A percentile compares a stretch with the other conserved stretches of the same genome.
phyloP scores from a whole-genome alignment of 2,329 filamentous ascomycete species.

The Chaetothyriales sp. region DNA sequence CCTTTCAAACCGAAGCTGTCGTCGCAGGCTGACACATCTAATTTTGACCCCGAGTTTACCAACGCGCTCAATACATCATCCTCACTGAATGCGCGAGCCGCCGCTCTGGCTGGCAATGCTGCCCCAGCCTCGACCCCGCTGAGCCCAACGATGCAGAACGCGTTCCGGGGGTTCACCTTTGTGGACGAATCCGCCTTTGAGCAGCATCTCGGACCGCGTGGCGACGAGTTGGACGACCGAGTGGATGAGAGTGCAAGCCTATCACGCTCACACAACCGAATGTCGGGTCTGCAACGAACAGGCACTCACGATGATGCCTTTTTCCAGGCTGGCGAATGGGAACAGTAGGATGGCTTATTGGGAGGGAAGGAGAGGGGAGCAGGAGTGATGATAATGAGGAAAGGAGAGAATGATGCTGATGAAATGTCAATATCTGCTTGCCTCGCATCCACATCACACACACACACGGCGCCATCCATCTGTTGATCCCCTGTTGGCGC shows the following conservation, averaged over 20 bases:
- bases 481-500: neutral
- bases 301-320: conserved; percentile 15
- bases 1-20: conserved; percentile 97
- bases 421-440: neutral
- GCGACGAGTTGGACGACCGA: conserved; percentile 20
- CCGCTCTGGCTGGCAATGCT: conserved; percentile 62
- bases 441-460: neutral
- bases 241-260: conserved; percentile 10
- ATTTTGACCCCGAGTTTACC: conserved; percentile 97
- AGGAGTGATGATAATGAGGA: neutral
- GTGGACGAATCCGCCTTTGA: conserved; percentile 96
- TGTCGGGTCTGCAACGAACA: conserved; percentile 30
- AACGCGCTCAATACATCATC: conserved; percentile 76
- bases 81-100: conserved; percentile 81
- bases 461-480: neutral
- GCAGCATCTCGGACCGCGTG: conserved; percentile 51
- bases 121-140: conserved; percentile 82
- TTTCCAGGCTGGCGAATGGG: conserved; percentile 4
- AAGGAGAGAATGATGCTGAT: neutral
- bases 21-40: conserved; percentile 88
- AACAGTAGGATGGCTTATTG: neutral
- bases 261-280: conserved; percentile 21
- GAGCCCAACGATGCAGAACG: conserved; percentile 89
- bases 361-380: neutral
- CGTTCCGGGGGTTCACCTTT: conserved; percentile 96